These are phyloP conservation scores for Thielaviopsis punctulata DNA, from an alignment of 2,329 filamentous ascomycete genomes.

Conservation along the genomic window DNA sequence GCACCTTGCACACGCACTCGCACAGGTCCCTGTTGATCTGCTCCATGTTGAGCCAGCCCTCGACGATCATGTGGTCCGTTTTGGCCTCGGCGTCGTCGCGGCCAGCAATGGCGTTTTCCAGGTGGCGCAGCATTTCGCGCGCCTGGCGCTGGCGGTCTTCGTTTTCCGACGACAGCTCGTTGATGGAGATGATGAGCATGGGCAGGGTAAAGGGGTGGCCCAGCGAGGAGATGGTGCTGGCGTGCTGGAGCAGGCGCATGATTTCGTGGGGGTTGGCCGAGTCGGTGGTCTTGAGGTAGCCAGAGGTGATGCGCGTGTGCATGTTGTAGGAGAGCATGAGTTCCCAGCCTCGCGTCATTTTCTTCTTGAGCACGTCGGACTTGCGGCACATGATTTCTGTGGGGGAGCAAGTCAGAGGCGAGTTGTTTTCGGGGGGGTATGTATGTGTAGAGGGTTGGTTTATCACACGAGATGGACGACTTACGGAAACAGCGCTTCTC, in stretches of 20 bases:
- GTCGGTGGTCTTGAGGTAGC: slow-evolving; percentile 43
- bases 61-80: slow-evolving; percentile 36
- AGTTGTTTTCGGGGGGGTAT: not conserved
- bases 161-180: slow-evolving; percentile 37
- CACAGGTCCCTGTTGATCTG: slow-evolving; percentile 43
- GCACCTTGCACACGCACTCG: slow-evolving; percentile 43
- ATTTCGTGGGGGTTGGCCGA: slow-evolving; percentile 30
- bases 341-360: slow-evolving; percentile 46
- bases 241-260: slow-evolving; percentile 16
- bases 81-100: slow-evolving; percentile 40
- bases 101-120: slow-evolving; percentile 45
- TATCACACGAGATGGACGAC: slow-evolving; percentile 14
- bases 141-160: slow-evolving; percentile 47
- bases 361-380: slow-evolving; percentile 49
- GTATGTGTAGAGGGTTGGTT: not conserved
- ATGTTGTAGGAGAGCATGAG: slow-evolving; percentile 43
- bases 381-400: slow-evolving; percentile 47
- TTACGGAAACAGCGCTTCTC: slow-evolving; percentile 39
- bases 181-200: slow-evolving; percentile 39
- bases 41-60: slow-evolving; percentile 35
- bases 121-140: slow-evolving; percentile 40
- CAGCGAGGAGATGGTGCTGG: slow-evolving; percentile 28
- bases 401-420: not conserved
- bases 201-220: slow-evolving; percentile 43
- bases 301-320: slow-evolving; percentile 36